Conservation (phyloP, 2,329 filamentous ascomycete genomes). For the Plenodomus biglobosus region DNA sequence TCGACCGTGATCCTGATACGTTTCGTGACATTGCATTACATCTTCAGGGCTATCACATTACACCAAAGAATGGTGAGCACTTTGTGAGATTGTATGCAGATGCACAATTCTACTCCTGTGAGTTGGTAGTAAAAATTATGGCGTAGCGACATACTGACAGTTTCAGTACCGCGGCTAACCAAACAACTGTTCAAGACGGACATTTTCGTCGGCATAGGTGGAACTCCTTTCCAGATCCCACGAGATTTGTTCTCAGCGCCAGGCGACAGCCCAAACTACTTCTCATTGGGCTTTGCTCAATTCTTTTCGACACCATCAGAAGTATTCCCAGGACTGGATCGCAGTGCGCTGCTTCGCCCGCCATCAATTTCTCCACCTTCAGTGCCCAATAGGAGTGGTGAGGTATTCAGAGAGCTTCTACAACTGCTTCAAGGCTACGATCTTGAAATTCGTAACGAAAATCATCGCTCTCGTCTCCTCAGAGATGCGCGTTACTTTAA, state of each 20-base stretch:
- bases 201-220: constrained; percentile 89
- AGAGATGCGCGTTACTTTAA: constrained; percentile 91
- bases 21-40: constrained; percentile 89
- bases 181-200: constrained; percentile 89
- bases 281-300: constrained; percentile 83
- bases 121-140: constrained; percentile 26
- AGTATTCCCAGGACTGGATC: constrained; percentile 81
- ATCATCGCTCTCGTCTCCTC: constrained; percentile 75
- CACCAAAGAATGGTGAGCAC: constrained; percentile 77
- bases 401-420: constrained; percentile 79
- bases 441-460: constrained; percentile 71
- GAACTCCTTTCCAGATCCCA: constrained; percentile 84
- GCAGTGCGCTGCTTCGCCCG: constrained; percentile 76
- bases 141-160: constrained; percentile 9
- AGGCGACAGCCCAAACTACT: constrained; percentile 94
- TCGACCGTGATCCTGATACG: constrained; percentile 86
- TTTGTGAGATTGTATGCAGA: constrained; percentile 93
- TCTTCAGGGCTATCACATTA: constrained; percentile 85
- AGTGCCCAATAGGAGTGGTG: constrained; percentile 78
- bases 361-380: constrained; percentile 82
- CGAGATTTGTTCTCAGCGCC: constrained; percentile 82
- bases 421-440: constrained; percentile 83
- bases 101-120: constrained; percentile 89
- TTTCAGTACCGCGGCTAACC: constrained; percentile 77
- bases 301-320: constrained; percentile 82